Evolutionary conservation across 2,329 filamentous ascomycete species (phyloP), one percentile per base, ranked within the genome.

Genomic region (Verticillium albo-atrum): DNA sequence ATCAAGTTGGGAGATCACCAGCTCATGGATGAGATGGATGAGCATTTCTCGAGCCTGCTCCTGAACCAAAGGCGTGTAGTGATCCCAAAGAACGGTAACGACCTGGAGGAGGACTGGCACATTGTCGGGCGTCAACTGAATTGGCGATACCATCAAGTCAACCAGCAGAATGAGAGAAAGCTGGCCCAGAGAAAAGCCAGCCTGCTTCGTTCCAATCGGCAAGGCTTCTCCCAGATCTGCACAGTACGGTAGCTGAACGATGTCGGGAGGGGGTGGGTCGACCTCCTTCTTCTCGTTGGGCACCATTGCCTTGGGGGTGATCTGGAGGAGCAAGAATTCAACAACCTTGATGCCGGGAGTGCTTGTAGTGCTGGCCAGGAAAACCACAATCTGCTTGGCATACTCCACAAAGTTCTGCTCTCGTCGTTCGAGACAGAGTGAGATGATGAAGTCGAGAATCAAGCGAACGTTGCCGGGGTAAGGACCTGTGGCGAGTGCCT

Each of bases 331-430:
- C 58, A 99, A 81, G 66, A 97, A 97, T 64, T 99, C 95, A 12
- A 99, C 89, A 3, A 99, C 93, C 68, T 96, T 96, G 54, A 91
- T 89, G 1, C 93, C 93, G 2, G 93, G 70, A 75, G 89, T 69
- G 84, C 78, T 83, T 63, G 79, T 82, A 0, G 83, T 97, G 64
- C 91, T 95, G 0, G 95, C 96, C 5, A 99, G 74, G 71, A 97
- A 98, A 1, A 99, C 96, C 17, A 98, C 92, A 57, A 99, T 95
- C 73, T 99, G 95, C 77, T 98, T 99, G 5, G 94, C 94, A 70
- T 96, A 97, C 67, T 97, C 92, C 58, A 99, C 94, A 72, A 97
- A 99, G 67, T 97, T 98, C 68, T 99, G 95, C 72, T 99, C 96
- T 55, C 94, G 88, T 32, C 94, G 88, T 68, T 99, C 95, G 12